Percentiles rank a stretch among this genome's conserved stretches.
Evolutionary conservation across 1,139 yeast species (phyloP).

Genomic region (Pichia sp.): DNA sequence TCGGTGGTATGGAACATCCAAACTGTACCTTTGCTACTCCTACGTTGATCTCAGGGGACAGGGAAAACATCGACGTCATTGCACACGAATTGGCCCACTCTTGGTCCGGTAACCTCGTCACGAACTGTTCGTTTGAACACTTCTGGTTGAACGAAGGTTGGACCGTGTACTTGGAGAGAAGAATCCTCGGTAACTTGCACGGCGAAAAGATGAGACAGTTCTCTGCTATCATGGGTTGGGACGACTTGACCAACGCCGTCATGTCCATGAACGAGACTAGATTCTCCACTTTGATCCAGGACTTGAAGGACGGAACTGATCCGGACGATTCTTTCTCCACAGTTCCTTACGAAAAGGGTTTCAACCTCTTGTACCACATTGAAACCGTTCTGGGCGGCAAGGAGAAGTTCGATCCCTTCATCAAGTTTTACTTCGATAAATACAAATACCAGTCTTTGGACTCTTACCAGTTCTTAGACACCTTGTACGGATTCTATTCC

Average conservation of each 20-base stretch:
- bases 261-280: constrained; percentile 49
- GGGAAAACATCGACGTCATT: constrained; percentile 79
- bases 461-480: constrained; percentile 71
- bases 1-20: constrained; percentile 96
- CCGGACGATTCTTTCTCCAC: constrained; percentile 88
- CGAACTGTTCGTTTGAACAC: constrained; percentile 89
- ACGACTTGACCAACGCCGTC: constrained; percentile 61
- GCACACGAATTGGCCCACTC: constrained; percentile 92
- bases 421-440: constrained; percentile 65
- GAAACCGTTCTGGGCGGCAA: constrained; percentile 71
- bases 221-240: constrained; percentile 84
- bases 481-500: constrained; percentile 57
- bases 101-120: constrained; percentile 87
- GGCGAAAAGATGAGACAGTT: constrained; percentile 77
- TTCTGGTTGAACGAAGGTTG: constrained; percentile 96
- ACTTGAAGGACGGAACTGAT: constrained; percentile 54
- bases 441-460: constrained; percentile 68
- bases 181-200: constrained; percentile 68
- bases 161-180: constrained; percentile 87
- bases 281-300: constrained; percentile 61
- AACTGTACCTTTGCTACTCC: constrained; percentile 90
- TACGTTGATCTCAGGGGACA: constrained; percentile 77
- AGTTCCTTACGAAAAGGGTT: constrained; percentile 90
- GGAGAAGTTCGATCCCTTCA: constrained; percentile 64
- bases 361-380: constrained; percentile 64